Percentiles rank a stretch among this genome's conserved stretches.
phyloP scores from a whole-genome alignment of 2,329 filamentous ascomycete genomes.

The Cladosporium austrohemisphaericum region DNA sequence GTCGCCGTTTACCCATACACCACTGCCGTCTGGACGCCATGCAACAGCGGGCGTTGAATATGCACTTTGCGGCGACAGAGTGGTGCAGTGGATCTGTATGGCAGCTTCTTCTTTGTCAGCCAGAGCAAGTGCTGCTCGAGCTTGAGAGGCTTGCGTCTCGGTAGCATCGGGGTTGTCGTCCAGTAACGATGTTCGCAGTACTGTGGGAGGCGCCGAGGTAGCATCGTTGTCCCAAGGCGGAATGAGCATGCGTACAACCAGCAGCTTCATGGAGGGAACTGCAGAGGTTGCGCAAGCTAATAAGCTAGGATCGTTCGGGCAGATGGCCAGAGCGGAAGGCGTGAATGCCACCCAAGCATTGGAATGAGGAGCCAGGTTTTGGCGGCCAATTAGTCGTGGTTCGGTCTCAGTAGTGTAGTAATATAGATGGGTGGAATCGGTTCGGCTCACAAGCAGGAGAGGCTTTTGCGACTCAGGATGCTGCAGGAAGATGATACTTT shows the following conservation, averaged over 20 bases:
- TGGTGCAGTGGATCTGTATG: slow-evolving; percentile 57
- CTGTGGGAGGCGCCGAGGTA: slow-evolving; percentile 16
- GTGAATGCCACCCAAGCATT: slow-evolving; percentile 64
- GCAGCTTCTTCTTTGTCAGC: slow-evolving; percentile 58
- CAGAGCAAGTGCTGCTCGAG: slow-evolving; percentile 47
- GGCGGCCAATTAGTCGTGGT: slow-evolving; percentile 48
- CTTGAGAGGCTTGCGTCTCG: slow-evolving; percentile 51
- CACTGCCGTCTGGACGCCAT: slow-evolving; percentile 60
- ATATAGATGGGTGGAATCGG: slow-evolving; percentile 57
- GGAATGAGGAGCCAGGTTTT: slow-evolving; percentile 60
- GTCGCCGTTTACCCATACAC: slow-evolving; percentile 63
- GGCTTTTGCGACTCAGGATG: slow-evolving; percentile 47
- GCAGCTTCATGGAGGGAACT: slow-evolving; percentile 59
- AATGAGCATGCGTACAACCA: slow-evolving; percentile 56
- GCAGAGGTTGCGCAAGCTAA: slow-evolving; percentile 59
- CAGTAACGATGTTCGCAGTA: slow-evolving; percentile 22
- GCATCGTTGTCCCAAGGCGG: slow-evolving; percentile 33
- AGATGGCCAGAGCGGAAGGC: slow-evolving; percentile 54
- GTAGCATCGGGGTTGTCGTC: slow-evolving; percentile 22
- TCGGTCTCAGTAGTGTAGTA: slow-evolving; percentile 47
- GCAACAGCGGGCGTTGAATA: slow-evolving; percentile 60
- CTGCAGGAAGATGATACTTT: slow-evolving; percentile 52
- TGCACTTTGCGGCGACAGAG: slow-evolving; percentile 59
- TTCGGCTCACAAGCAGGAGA: slow-evolving; percentile 52
- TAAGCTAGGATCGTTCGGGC: slow-evolving; percentile 52